A percentile compares a stretch with the other conserved stretches of the same genome.
These are phyloP conservation scores for thale cress (Arabidopsis thaliana) DNA, from an alignment of 345 rosid species.

Conservation along the genomic window DNA sequence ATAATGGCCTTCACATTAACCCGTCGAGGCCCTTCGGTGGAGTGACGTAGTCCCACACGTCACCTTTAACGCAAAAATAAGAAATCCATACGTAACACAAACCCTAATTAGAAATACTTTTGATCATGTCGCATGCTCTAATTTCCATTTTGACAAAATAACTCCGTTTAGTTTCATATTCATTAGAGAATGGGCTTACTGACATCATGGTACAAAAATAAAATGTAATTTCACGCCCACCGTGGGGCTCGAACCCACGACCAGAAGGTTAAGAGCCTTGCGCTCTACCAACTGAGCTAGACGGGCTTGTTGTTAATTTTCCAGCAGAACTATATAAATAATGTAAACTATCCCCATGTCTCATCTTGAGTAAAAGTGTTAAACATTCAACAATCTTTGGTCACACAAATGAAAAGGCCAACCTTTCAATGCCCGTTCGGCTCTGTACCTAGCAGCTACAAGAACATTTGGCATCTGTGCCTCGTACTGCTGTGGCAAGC, in stretches of 20 bases:
- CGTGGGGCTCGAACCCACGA: constrained; percentile 61
- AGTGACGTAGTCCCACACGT: constrained; percentile 24
- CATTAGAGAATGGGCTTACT: not conserved
- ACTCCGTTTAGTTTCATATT: not conserved
- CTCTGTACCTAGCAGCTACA: not conserved
- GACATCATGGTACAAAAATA: not conserved
- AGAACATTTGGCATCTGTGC: not conserved
- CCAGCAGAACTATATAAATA: too few species aligned
- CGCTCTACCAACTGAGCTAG: constrained; percentile 54
- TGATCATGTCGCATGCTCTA: not conserved
- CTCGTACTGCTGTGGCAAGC: not conserved
- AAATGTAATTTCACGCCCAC: not conserved
- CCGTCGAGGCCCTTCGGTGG: not conserved
- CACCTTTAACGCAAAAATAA: not conserved
- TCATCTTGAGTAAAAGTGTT: too few species aligned
- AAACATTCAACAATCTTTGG: not conserved
- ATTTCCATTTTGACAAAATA: not conserved
- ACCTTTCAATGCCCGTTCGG: not conserved
- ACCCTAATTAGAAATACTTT: not conserved
- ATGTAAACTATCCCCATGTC: not conserved
- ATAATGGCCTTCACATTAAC: not conserved
- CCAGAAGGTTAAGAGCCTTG: constrained; percentile 66
- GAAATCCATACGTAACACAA: not conserved
- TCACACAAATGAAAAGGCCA: not conserved
- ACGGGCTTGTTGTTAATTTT: not conserved